Evolutionary conservation across 2,329 filamentous ascomycete genomes (phyloP).

Genomic region (Ambrosiella xylebori): DNA sequence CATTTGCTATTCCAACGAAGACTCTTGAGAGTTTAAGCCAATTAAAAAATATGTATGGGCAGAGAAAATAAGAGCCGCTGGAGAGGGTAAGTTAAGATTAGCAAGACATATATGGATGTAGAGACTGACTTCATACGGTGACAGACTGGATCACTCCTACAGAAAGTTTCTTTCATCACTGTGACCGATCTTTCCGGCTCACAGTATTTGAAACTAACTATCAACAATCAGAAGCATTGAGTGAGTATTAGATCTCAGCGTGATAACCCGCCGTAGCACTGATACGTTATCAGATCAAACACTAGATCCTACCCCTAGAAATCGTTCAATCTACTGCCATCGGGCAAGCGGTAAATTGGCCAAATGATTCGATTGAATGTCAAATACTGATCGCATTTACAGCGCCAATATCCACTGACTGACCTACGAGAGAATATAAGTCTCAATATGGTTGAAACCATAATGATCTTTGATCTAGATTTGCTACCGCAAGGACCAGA

Average conservation of each 20-base stretch:
- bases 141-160: not conserved
- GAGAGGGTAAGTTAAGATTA: not conserved
- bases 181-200: not conserved
- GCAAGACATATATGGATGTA: not conserved
- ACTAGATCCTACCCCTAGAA: not conserved
- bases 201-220: constrained; percentile 1
- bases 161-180: not conserved
- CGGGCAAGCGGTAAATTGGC: constrained; percentile 3
- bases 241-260: not conserved
- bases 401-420: constrained; percentile 5
- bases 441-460: constrained; percentile 3
- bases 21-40: not conserved
- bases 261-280: not conserved
- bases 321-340: constrained; percentile 1
- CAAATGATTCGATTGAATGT: not conserved
- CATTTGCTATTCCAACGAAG: constrained; percentile 5
- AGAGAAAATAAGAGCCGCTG: not conserved
- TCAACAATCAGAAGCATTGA: not conserved
- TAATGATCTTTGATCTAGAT: not conserved
- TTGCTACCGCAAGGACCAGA: not conserved
- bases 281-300: not conserved
- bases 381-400: not conserved
- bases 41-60: not conserved
- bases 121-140: not conserved
- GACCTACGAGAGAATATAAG: not conserved